Evolutionary conservation across 2,329 filamentous ascomycete species (phyloP), one percentile per base, ranked within the genome.

Genomic region (Fusarium cicatricum): DNA sequence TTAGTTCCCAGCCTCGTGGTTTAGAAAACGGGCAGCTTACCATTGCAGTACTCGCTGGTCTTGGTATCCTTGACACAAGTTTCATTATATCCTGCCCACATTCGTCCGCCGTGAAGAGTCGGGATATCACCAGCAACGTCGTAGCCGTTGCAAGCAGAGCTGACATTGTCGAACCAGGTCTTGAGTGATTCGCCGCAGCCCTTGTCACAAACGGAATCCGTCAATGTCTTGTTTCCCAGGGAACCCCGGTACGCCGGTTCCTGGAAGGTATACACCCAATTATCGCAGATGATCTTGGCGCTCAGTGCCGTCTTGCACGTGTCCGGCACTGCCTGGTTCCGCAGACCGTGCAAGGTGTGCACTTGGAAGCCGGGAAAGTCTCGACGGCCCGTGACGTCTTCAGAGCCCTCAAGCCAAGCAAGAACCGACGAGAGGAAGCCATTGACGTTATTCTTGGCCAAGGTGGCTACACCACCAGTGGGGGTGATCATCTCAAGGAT

Each of bases 401-500:
- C 17, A 11, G 59, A 38, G 16, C 59, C 59, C 23, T 44, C 39
- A 11, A 62, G 44, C 59, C 59, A 62, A 32, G 59, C 59, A 14
- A 62, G 49, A 19, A 59, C 19, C 1, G 55, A 62, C 5, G 59
- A 59, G 14, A 48, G 15, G 40, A 60, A 62, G 16, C 59, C 59
- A 31, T 62, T 62, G 4, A 39, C 32, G 26, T 63, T 58, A 12
- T 47, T 31, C 44, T 55, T 55, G 43, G 41, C 53, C 4, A 58
- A 29, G 6, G 53, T 63, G 19, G 57, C 37, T n/a, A 49, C 41
- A 17, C 50, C 57, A 28, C 34, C 29, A 2, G 41, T 23, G 15
- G 57, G 57, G 11, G 23, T 50, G 17, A 63, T 39, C 55, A 64
- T 64, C 16, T 64, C 58, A 10, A 56, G 26, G 21, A 40, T 62